These are phyloP conservation scores for Mitragyna speciosa DNA, from an alignment of 257 asterid species.

Conservation along the genomic window DNA sequence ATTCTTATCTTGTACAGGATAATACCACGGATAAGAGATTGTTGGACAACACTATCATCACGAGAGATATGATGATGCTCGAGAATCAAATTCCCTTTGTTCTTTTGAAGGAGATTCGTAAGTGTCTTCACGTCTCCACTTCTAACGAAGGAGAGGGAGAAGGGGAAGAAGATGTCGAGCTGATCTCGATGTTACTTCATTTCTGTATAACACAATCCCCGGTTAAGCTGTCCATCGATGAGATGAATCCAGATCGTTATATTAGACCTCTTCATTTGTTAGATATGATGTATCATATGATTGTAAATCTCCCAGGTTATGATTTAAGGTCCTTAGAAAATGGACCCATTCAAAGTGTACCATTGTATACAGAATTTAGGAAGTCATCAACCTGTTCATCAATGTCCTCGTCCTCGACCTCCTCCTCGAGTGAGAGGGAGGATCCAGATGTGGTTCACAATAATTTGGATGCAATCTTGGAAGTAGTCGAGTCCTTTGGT, in stretches of 20 bases:
- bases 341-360: not conserved
- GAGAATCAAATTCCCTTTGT: slow-evolving; percentile 47
- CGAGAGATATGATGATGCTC: slow-evolving; percentile 40
- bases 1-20: slow-evolving; percentile 3
- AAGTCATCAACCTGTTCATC: not conserved
- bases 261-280: slow-evolving; percentile 32
- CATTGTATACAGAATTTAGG: not conserved
- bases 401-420: not conserved
- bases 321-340: not conserved
- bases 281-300: slow-evolving; percentile 36
- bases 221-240: slow-evolving; percentile 17
- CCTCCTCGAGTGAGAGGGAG: not conserved
- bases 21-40: slow-evolving; percentile 6
- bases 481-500: slow-evolving; percentile 18
- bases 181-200: slow-evolving; percentile 5
- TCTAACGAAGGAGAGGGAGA: not conserved
- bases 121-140: slow-evolving; percentile 3
- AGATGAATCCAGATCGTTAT: not conserved
- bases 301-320: slow-evolving; percentile 14
- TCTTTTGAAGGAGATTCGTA: slow-evolving; percentile 24
- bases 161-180: not conserved
- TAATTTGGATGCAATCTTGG: slow-evolving; percentile 21
- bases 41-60: slow-evolving; percentile 22
- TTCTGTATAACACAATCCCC: slow-evolving; percentile 38
- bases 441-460: slow-evolving; percentile 14